phyloP scores from a whole-genome alignment of 495 filamentous ascomycete genomes.

The Penicillium verhagenii region DNA sequence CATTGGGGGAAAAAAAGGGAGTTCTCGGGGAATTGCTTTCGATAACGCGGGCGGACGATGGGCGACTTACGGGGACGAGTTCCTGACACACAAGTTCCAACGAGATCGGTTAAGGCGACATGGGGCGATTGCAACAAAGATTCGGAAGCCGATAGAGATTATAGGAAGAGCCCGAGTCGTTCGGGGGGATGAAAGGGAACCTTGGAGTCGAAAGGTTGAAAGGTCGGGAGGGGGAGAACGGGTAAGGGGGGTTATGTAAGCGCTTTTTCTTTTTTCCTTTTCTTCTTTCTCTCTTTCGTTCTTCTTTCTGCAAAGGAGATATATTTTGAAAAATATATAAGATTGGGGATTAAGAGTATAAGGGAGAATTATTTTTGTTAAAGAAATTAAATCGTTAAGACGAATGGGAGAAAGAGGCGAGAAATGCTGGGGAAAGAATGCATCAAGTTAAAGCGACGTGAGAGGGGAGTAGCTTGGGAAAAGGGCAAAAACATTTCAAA shows the following conservation, averaged over 20 bases:
- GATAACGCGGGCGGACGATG: conserved; percentile 1
- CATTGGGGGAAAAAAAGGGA: not conserved
- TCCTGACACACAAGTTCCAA: conserved; percentile 42
- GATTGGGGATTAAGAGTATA: too few relatives aligned
- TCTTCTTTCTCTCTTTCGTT: conserved; percentile 11
- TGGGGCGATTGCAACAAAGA: conserved; percentile 30
- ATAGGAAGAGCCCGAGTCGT: conserved; percentile 16
- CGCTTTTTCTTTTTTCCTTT: conserved; percentile 3
- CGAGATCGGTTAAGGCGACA: conserved; percentile 40
- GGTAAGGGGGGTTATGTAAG: conserved; percentile 23
- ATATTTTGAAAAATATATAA: conserved; percentile 4
- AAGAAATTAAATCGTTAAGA: too few relatives aligned
- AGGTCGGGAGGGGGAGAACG: conserved; percentile 14
- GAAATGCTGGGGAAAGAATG: not conserved
- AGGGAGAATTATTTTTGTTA: too few relatives aligned
- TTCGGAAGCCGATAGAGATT: conserved; percentile 9
- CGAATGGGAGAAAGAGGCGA: too few relatives aligned
- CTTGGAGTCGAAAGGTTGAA: conserved; percentile 12
- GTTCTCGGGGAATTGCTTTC: not conserved
- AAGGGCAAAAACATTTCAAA: conserved; percentile 21
- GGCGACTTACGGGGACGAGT: conserved; percentile 32
- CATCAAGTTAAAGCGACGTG: conserved; percentile 1
- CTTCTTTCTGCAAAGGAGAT: conserved; percentile 17
- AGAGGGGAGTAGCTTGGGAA: not conserved
- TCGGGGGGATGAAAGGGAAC: conserved; percentile 21